These are phyloP conservation scores for Ligustrum vulgare DNA, from an alignment of 257 asterid species.

Conservation along the genomic window DNA sequence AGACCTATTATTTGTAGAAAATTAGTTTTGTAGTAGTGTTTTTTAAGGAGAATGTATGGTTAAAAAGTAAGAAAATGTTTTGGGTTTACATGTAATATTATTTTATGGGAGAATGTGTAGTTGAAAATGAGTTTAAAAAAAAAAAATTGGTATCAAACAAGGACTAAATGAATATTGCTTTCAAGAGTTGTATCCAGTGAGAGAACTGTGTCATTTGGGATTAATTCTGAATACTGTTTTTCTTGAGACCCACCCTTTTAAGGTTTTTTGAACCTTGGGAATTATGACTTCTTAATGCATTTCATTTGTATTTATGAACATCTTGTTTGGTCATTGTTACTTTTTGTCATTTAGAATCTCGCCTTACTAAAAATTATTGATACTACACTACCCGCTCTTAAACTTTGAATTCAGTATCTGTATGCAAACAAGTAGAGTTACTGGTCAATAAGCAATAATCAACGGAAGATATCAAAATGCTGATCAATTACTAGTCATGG, in stretches of 20 bases:
- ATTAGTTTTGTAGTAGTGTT: too few species aligned
- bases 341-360: neutral
- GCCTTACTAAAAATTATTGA: neutral
- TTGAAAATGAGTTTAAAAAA: too few species aligned
- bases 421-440: neutral
- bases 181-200: constrained; percentile 1
- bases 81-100: too few species aligned
- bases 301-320: neutral
- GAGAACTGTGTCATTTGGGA: neutral
- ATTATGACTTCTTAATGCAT: constrained; percentile 6
- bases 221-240: neutral
- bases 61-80: too few species aligned
- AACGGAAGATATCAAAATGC: neutral
- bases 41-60: too few species aligned
- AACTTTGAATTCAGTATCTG: neutral
- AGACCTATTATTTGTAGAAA: too few species aligned
- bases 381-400: neutral
- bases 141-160: too few species aligned
- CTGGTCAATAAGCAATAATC: neutral
- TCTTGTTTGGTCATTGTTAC: neutral
- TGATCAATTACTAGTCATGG: neutral
- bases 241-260: neutral
- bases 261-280: neutral
- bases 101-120: too few species aligned
- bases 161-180: neutral